Evolutionary conservation across 768 basidiomycete genomes (phyloP).

Genomic region (Rhodotorula taiwanensis): DNA sequence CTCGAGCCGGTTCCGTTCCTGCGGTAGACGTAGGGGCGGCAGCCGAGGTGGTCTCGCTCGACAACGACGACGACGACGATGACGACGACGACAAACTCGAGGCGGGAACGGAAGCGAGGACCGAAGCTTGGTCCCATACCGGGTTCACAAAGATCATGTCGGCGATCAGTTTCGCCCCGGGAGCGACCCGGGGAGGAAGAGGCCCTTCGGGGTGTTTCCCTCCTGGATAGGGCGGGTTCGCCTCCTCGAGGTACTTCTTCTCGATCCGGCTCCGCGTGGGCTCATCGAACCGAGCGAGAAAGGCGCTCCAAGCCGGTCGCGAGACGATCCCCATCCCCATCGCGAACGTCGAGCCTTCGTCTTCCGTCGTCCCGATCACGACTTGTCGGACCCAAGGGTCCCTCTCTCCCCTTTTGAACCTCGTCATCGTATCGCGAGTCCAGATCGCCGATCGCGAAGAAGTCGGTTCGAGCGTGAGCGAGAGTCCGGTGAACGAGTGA

Average conservation of each 20-base stretch:
- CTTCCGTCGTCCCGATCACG: constrained; percentile 18
- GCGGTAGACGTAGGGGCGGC: too few relatives aligned
- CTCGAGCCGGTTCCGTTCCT: neutral
- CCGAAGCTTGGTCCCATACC: constrained; percentile 18
- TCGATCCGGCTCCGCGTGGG: neutral
- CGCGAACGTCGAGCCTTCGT: constrained; percentile 24
- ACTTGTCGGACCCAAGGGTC: constrained; percentile 27
- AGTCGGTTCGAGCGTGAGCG: constrained; percentile 13
- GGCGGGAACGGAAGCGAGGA: too few relatives aligned
- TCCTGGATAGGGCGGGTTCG: too few relatives aligned
- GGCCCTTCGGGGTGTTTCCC: neutral
- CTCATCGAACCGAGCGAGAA: constrained; percentile 6
- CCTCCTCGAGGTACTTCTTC: constrained; percentile 10
- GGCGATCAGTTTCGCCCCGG: constrained; percentile 13
- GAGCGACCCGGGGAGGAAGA: neutral
- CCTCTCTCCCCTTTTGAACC: constrained; percentile 12
- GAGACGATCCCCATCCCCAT: neutral
- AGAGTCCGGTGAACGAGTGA: constrained; percentile 10
- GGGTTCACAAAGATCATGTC: constrained; percentile 34
- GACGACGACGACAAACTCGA: too few relatives aligned
- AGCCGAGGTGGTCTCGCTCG: too few relatives aligned
- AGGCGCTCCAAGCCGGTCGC: neutral
- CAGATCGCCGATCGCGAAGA: constrained; percentile 2
- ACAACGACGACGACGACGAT: neutral
- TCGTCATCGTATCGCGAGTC: constrained; percentile 3